Base-by-base conservation (phyloP, 495 filamentous ascomycete genomes). In the Xanthoparmelia taractica region DNA sequence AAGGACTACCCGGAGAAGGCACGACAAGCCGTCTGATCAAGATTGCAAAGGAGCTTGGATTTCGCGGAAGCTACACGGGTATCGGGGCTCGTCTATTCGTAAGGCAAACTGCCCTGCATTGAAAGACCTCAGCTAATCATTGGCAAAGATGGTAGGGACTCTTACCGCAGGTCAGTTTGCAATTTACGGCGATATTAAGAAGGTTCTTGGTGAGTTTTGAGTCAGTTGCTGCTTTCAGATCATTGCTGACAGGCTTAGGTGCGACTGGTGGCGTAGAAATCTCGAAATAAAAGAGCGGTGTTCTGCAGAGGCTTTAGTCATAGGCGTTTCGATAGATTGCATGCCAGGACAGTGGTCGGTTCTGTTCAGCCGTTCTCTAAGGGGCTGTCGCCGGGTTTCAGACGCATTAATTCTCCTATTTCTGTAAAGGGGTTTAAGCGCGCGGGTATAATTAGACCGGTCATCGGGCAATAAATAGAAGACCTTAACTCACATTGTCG, bases 151-250 rank as follows among this genome's bases (percentile, higher is more conserved):
- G 18, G 33, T 89, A 58, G 86, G 88, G 70, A 88, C 85, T 61
- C 73, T 95, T 63, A 96, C 91, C 64, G 91, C 91, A 63, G 89
- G 89, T 72, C 94, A 97, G 79, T 97, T 97, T 76, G 92, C 93
- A 70, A 97, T 97, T 80, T 97, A 97, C 74, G 92, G 91, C 76
- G 84, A 86, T 70, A 78, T 87, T 66, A 85, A 84, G 78, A 82
- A 82, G 76, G 73, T 71, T 15, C 63, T 77, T 17, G 64, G 59
- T 63, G 15, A 37, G 58, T 43, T 3, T 50, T 13, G 12, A 55
- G 11, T 36, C 13, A 15, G 33, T 34, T 23, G 34, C 11, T 29
- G 31, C 15, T 62, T 38, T 13, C 33, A 36, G 12, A 43, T 45
- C 17, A 33, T 43, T 63, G 34, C 57, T 67, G 74, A 81, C 71